Evolutionary conservation across 2,329 filamentous ascomycete species (phyloP), one percentile per base, ranked within the genome.

Genomic region (Zymoseptoria tritici): DNA sequence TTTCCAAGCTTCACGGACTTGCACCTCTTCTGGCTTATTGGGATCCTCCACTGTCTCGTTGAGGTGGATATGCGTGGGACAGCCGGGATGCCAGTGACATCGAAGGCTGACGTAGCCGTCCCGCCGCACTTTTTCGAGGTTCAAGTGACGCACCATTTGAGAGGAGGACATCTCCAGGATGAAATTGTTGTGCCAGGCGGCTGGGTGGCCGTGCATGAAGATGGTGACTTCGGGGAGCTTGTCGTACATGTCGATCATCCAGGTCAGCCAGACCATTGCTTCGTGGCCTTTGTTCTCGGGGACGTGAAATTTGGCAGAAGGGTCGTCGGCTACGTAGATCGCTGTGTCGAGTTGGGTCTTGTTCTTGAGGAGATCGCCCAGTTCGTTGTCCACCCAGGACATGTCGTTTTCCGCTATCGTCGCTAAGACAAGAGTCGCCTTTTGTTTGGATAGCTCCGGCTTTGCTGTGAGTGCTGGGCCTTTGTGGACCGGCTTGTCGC

Each of bases 221-320:
- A 87, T 79, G 36, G 77, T 76, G 61, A 86, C 77, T 53, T 84
- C 81, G 2, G 83, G 79, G 2, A 87, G 77, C 2, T 76, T 67
- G 64, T 85, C 77, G 72, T 87, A 87, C 70, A 81, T 79, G 68
- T 85, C 82, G 66, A 85, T 79, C 62, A 87, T 79, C 71, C 84
- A 86, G 26, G 79, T 81, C 36, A 85, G 76, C 68, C 86, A 86
- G 8, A 83, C 79, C 73, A 84, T 81, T 49, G 81, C 83, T 72
- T 87, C 85, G 66, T 85, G 81, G 53, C 85, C 85, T 71, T 84
- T 84, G 67, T 83, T 82, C 51, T 77, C 75, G 0, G 80, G 80
- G 0, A 81, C 79, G 63, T 81, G 80, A 16, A 80, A 74, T 16
- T 73, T 69, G 2, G 80, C 80, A 1, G 66, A 68, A 9, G 42